A percentile compares a stretch with the other conserved stretches of the same genome.
Conservation (phyloP, 208 protist genomes). For the Naegleria fowleri region DNA sequence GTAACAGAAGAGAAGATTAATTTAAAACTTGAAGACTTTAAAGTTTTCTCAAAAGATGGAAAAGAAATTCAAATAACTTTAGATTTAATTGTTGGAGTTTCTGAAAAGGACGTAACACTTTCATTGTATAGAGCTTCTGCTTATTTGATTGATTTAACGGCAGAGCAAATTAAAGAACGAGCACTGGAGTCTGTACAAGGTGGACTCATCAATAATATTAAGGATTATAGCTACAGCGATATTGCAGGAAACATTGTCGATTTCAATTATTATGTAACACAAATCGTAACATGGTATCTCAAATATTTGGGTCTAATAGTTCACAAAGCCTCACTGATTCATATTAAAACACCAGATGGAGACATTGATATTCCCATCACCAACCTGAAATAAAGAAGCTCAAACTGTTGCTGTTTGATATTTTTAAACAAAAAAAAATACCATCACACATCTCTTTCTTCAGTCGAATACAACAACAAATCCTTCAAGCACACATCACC, state of each 20-base stretch:
- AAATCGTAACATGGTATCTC: conserved; percentile 12
- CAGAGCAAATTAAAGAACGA: conserved; percentile 1
- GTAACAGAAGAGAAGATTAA: not conserved
- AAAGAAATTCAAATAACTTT: not conserved
- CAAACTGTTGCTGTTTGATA: no score
- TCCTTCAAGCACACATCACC: not conserved
- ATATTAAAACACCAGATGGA: not conserved
- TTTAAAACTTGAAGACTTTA: not conserved
- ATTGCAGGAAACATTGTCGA: not conserved
- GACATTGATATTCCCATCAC: not conserved
- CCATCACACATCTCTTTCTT: not conserved
- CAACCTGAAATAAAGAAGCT: not conserved
- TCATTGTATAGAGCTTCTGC: not conserved
- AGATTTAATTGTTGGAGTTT: not conserved
- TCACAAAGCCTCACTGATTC: not conserved
- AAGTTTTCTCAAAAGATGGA: conserved; percentile 7
- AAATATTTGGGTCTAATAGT: not conserved
- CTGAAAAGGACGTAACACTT: not conserved
- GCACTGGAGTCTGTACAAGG: not conserved
- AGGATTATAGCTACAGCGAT: not conserved
- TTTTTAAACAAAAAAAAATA: not conserved
- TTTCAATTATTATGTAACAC: conserved; percentile 3
- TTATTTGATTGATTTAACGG: not conserved
- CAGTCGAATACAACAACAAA: no score
- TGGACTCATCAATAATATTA: not conserved